Percentiles rank a stretch among this genome's conserved stretches.
phyloP scores from a whole-genome alignment of 805 yeast species.

The Ogataea sp. region DNA sequence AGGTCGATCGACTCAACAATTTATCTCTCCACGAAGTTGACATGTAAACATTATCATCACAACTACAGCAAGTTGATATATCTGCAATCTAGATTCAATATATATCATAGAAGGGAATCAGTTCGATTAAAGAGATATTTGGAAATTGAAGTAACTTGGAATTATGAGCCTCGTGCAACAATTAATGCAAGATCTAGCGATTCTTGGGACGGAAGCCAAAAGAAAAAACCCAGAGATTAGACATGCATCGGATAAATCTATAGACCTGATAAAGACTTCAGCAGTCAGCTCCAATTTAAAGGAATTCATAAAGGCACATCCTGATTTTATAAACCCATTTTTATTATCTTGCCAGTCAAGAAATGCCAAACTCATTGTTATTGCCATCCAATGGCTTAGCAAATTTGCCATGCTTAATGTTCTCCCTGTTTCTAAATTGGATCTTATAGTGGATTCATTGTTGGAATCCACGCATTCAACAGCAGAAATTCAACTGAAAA shows the following conservation, averaged over 20 bases:
- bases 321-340: conserved; percentile 61
- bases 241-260: conserved; percentile 44
- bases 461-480: conserved; percentile 70
- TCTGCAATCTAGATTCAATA: no score
- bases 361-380: conserved; percentile 63
- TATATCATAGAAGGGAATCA: no score
- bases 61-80: no score
- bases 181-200: conserved; percentile 41
- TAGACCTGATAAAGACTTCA: conserved; percentile 34
- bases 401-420: conserved; percentile 46
- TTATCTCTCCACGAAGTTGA: no score
- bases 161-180: background rate
- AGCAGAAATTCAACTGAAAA: conserved; percentile 76
- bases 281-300: conserved; percentile 17
- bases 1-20: no score
- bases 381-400: conserved; percentile 67
- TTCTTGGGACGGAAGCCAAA: conserved; percentile 59
- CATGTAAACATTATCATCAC: no score
- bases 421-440: conserved; percentile 45
- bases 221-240: conserved; percentile 65
- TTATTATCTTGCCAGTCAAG: conserved; percentile 64
- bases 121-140: background rate
- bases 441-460: conserved; percentile 56
- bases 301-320: conserved; percentile 3
- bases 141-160: background rate